Evolutionary conservation across 495 filamentous ascomycete species (phyloP).

Genomic region (Collariella sp.): DNA sequence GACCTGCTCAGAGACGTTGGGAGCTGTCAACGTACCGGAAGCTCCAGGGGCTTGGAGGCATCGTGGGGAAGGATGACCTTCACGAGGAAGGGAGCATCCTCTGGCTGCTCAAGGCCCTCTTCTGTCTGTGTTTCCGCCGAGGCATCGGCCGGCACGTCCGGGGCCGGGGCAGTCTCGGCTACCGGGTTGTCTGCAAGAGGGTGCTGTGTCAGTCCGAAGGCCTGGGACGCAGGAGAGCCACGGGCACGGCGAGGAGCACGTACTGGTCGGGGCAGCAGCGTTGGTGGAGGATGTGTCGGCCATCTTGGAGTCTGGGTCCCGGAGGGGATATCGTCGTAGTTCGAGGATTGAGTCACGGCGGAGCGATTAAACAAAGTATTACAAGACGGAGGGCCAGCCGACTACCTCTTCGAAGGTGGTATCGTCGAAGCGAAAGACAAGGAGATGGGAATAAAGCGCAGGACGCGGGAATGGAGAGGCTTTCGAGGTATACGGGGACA

Average conservation of each 20-base stretch:
- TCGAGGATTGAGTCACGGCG: neutral
- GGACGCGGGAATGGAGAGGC: neutral
- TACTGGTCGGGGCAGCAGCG: slow-evolving; percentile 11
- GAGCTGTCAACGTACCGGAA: slow-evolving; percentile 55
- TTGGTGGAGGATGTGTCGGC: slow-evolving; percentile 8
- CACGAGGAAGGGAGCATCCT: slow-evolving; percentile 53
- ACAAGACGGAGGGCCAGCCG: slow-evolving; percentile 5
- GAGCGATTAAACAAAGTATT: slow-evolving; percentile 9
- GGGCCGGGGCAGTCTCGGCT: slow-evolving; percentile 11
- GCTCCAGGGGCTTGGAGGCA: slow-evolving; percentile 59
- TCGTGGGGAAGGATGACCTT: slow-evolving; percentile 77
- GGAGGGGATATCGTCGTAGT: slow-evolving; percentile 4
- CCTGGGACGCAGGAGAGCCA: neutral
- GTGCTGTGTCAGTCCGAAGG: slow-evolving; percentile 4
- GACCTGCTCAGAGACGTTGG: slow-evolving; percentile 1
- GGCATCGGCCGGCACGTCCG: slow-evolving; percentile 13
- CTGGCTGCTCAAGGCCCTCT: slow-evolving; percentile 21
- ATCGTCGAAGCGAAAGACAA: no score
- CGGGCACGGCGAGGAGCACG: neutral
- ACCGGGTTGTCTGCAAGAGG: slow-evolving; percentile 15
- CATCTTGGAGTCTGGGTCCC: slow-evolving; percentile 8
- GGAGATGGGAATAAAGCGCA: neutral
- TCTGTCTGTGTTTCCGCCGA: slow-evolving; percentile 8
- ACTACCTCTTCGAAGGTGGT: no score
- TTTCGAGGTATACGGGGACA: neutral